Percentiles rank a stretch among this genome's conserved stretches.
Evolutionary conservation across 2,329 filamentous ascomycete genomes (phyloP).

Genomic region (Verticillium klebahnii): DNA sequence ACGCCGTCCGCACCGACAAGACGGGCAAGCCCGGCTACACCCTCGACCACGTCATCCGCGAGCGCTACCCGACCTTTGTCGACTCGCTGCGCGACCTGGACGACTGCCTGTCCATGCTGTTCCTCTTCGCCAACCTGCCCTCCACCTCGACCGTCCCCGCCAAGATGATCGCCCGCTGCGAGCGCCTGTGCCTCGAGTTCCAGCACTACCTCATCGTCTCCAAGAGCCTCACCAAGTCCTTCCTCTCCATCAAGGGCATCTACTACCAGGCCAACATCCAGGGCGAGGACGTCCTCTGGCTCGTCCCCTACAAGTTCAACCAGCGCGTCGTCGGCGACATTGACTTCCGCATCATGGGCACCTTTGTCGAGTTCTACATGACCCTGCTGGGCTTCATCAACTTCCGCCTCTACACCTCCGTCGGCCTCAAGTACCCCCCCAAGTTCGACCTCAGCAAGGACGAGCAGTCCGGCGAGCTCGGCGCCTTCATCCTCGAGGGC

Average conservation of each 20-base stretch:
- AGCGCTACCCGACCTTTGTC: conserved; percentile 95
- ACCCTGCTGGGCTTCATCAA: conserved; percentile 94
- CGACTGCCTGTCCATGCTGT: conserved; percentile 94
- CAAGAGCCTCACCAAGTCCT: conserved; percentile 88
- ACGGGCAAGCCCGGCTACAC: conserved; percentile 85
- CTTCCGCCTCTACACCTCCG: conserved; percentile 85
- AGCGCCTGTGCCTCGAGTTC: conserved; percentile 90
- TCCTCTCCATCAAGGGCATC: conserved; percentile 97
- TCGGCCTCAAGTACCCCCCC: conserved; percentile 91
- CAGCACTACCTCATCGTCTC: conserved; percentile 96
- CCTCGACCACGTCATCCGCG: conserved; percentile 94
- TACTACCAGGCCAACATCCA: conserved; percentile 98
- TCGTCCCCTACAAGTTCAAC: conserved; percentile 97
- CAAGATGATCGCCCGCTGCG: conserved; percentile 93
- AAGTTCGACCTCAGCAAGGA: conserved; percentile 87
- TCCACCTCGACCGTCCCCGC: conserved; percentile 84
- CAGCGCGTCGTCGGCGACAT: conserved; percentile 90
- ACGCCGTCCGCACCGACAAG: conserved; percentile 84
- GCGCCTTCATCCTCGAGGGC: conserved; percentile 85
- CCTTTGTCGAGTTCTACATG: conserved; percentile 98
- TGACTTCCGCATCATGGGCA: conserved; percentile 98
- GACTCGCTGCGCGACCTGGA: conserved; percentile 93
- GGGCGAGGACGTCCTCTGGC: conserved; percentile 94
- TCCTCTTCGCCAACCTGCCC: conserved; percentile 94
- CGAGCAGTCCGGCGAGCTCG: conserved; percentile 83